phyloP scores from a whole-genome alignment of 495 filamentous ascomycete genomes.

The Penicillium parvum region DNA sequence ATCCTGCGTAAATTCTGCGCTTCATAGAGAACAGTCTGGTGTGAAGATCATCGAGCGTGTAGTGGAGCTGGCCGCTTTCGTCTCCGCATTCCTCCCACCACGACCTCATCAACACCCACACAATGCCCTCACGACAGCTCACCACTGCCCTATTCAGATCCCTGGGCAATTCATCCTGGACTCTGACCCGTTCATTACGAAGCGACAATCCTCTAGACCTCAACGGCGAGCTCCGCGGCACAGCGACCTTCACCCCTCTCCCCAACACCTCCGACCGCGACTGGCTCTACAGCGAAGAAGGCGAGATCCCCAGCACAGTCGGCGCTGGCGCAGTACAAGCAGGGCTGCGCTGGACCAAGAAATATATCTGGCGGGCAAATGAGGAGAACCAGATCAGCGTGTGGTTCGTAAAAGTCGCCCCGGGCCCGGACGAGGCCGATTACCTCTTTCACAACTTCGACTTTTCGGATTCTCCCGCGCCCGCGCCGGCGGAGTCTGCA shows the following conservation, averaged over 20 bases:
- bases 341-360: constrained; percentile 41
- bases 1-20: too few relatives aligned
- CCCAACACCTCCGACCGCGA: constrained; percentile 17
- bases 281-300: constrained; percentile 45
- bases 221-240: constrained; percentile 37
- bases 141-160: constrained; percentile 30
- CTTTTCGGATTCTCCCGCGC: too few relatives aligned
- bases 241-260: constrained; percentile 34
- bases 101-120: background rate
- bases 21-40: too few relatives aligned
- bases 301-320: constrained; percentile 31
- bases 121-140: constrained; percentile 19
- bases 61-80: background rate
- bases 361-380: constrained; percentile 42
- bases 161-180: constrained; percentile 31
- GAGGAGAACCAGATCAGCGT: constrained; percentile 34
- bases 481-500: background rate
- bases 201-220: constrained; percentile 42
- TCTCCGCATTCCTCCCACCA: background rate
- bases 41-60: too few relatives aligned
- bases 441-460: constrained; percentile 47
- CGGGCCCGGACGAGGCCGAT: constrained; percentile 35
- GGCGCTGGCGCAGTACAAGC: constrained; percentile 10
- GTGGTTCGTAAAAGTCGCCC: constrained; percentile 43
- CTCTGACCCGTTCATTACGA: constrained; percentile 38